These are phyloP conservation scores for Fusarium foetens DNA, from an alignment of 2,329 filamentous ascomycete species.

Conservation along the genomic window DNA sequence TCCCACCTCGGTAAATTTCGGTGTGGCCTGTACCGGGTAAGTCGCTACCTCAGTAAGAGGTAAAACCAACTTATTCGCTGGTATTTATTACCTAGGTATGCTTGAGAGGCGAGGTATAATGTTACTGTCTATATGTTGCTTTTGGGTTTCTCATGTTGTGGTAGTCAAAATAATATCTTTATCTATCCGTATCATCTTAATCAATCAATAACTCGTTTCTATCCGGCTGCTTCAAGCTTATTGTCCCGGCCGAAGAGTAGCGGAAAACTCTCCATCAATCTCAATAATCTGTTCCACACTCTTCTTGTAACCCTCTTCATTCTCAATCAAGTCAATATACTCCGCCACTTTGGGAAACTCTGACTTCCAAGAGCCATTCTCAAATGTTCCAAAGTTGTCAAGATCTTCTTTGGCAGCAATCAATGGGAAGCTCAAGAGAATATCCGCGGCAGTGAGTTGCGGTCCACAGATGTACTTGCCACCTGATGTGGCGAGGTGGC, in stretches of 20 bases:
- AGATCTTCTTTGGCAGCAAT: conserved; percentile 56
- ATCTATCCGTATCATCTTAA: not conserved
- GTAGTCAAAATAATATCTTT: accelerated
- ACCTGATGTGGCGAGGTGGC: conserved; percentile 58
- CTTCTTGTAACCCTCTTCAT: conserved; percentile 59
- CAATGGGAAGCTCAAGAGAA: conserved; percentile 64
- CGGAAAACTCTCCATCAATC: conserved; percentile 55
- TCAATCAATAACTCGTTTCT: not conserved
- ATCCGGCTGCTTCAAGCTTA: not conserved
- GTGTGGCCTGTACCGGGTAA: conserved; percentile 12
- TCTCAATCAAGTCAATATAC: conserved; percentile 59
- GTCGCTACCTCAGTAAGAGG: not conserved
- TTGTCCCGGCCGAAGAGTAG: not conserved
- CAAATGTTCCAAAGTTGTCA: conserved; percentile 55
- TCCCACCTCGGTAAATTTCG: conserved; percentile 31
- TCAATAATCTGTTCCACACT: conserved; percentile 61
- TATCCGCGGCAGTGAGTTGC: conserved; percentile 62
- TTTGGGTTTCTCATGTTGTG: too few species aligned
- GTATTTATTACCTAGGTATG: not conserved
- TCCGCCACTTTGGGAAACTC: conserved; percentile 58
- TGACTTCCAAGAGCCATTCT: conserved; percentile 52
- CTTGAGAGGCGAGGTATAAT: not conserved
- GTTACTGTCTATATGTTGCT: not conserved
- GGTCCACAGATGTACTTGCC: conserved; percentile 61
- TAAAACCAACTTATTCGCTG: not conserved